Percentiles rank a stretch among this genome's conserved stretches.
Conservation (phyloP, 768 basidiomycete species). For the Scleroderma bovista region DNA sequence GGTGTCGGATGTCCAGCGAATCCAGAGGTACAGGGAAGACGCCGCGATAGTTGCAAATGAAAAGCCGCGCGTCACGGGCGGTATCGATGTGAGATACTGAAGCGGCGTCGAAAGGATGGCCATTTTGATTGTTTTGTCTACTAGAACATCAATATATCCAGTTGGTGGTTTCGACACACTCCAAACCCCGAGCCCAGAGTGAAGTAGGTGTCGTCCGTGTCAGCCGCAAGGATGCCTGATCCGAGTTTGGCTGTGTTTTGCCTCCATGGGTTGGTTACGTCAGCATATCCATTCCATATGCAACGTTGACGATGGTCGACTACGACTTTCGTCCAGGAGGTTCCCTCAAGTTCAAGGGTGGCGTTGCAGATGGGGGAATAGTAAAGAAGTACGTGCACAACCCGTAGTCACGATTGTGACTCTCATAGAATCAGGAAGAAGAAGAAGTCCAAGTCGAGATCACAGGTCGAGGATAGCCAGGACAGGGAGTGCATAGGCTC, state of each 20-base stretch:
- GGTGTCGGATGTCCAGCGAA: constrained; percentile 48
- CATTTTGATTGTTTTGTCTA: constrained; percentile 39
- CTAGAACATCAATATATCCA: constrained; percentile 10
- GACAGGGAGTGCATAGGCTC: constrained; percentile 42
- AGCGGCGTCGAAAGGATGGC: constrained; percentile 71
- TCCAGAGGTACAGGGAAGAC: constrained; percentile 59
- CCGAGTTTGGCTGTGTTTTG: constrained; percentile 23
- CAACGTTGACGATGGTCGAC: constrained; percentile 59
- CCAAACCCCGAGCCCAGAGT: background rate
- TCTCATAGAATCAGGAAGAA: constrained; percentile 57
- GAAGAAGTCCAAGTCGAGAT: constrained; percentile 75
- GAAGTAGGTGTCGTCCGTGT: background rate
- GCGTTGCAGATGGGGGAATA: constrained; percentile 69
- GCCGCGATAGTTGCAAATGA: constrained; percentile 53
- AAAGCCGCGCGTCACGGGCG: constrained; percentile 73
- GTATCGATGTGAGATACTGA: constrained; percentile 63
- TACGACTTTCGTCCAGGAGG: constrained; percentile 84
- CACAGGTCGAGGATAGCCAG: constrained; percentile 44
- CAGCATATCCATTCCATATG: constrained; percentile 17
- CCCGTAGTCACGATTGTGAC: background rate
- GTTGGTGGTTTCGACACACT: background rate
- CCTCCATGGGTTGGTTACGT: constrained; percentile 22
- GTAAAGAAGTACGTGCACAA: constrained; percentile 66
- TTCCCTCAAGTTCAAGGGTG: constrained; percentile 87
- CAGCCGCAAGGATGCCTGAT: too few relatives aligned